Conservation (phyloP, 129 eudicot genomes). For the Escallonia rubra region DNA sequence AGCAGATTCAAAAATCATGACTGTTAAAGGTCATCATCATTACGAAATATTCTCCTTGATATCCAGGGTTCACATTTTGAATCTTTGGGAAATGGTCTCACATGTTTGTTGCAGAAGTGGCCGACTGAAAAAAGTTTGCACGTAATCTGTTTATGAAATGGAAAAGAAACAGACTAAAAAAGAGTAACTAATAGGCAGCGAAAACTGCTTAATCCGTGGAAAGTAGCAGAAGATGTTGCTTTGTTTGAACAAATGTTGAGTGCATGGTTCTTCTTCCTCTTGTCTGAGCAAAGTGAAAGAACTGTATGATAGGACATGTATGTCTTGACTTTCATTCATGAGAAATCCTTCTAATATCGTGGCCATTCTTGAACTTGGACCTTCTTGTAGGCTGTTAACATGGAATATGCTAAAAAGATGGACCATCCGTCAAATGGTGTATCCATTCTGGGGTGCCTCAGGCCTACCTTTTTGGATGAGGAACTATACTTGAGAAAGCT, state of each 20-base stretch:
- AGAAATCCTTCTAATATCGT: conserved; percentile 4
- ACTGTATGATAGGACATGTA: neutral
- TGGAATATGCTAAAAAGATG: conserved; percentile 54
- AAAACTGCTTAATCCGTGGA: no score
- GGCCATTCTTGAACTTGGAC: neutral
- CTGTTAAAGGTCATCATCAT: no score
- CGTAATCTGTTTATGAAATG: no score
- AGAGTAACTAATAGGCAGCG: no score
- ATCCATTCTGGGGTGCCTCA: conserved; percentile 51
- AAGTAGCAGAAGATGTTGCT: neutral
- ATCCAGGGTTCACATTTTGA: no score
- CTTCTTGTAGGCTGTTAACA: conserved; percentile 43
- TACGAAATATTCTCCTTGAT: no score
- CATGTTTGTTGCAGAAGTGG: no score
- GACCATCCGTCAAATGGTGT: conserved; percentile 79
- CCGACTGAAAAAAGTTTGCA: no score
- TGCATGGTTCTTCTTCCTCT: neutral
- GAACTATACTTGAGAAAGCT: conserved; percentile 49
- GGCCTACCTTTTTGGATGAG: conserved; percentile 58
- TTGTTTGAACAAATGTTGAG: neutral
- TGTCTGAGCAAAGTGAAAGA: neutral
- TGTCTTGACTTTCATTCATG: neutral
- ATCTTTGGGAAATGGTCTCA: no score
- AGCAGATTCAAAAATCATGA: no score
- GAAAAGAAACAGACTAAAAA: no score